A percentile compares a stretch with the other conserved stretches of the same genome.
Conservation (phyloP, 345 rosid genomes). For the Capsella bursapastoris region DNA sequence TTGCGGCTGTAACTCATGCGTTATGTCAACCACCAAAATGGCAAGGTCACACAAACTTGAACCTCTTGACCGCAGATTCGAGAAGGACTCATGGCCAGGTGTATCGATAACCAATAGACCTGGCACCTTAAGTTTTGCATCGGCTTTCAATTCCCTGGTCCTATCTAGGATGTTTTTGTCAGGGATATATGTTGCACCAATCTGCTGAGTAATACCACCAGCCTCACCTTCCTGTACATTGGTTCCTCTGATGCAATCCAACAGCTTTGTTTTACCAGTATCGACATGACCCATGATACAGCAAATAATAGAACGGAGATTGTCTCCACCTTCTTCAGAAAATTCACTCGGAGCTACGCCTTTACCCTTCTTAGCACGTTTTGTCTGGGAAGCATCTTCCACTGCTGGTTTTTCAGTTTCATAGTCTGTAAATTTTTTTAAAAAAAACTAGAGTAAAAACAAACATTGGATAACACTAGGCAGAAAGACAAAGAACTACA, state of each 20-base stretch:
- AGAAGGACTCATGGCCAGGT: constrained; percentile 94
- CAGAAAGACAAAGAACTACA: constrained; percentile 12
- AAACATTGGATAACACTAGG: neutral
- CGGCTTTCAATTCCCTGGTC: constrained; percentile 90
- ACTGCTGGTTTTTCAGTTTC: constrained; percentile 37
- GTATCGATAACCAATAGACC: constrained; percentile 97
- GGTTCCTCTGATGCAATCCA: constrained; percentile 96
- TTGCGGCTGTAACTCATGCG: constrained; percentile 92
- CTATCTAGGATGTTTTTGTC: constrained; percentile 92
- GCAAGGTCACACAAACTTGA: constrained; percentile 97
- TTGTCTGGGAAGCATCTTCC: constrained; percentile 29
- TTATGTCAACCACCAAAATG: constrained; percentile 93
- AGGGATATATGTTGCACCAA: constrained; percentile 98
- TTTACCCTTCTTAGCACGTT: constrained; percentile 48
- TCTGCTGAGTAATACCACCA: constrained; percentile 99
- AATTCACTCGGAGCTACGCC: constrained; percentile 44
- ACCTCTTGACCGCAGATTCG: constrained; percentile 90
- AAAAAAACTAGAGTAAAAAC: constrained; percentile 11
- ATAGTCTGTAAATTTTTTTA: constrained; percentile 33
- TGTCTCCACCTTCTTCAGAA: constrained; percentile 57
- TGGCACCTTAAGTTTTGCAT: constrained; percentile 91
- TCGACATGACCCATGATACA: constrained; percentile 99
- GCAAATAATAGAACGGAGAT: constrained; percentile 92
- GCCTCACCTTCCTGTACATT: constrained; percentile 99
- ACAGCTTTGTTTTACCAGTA: constrained; percentile 94